These are phyloP conservation scores for Yamadazyma pseudoaaseri DNA, from an alignment of 1,139 yeast species.

Conservation along the genomic window DNA sequence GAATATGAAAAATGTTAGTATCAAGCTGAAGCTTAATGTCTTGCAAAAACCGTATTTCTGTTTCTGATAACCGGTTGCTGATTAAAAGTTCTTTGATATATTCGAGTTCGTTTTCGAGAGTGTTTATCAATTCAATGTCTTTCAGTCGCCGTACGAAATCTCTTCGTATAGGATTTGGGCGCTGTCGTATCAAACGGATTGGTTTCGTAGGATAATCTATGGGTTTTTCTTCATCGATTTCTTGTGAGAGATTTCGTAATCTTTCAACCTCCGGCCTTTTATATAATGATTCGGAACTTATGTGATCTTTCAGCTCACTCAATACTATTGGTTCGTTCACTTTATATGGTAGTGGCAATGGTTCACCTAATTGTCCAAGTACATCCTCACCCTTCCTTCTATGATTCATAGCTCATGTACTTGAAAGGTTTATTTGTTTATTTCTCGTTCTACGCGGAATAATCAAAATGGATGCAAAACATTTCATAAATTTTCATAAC, in stretches of 20 bases:
- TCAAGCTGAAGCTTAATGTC: conserved; percentile 9
- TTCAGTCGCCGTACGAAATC: conserved; percentile 8
- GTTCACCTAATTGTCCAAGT: conserved; percentile 27
- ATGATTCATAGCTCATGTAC: conserved; percentile 7
- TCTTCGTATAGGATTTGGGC: conserved; percentile 16
- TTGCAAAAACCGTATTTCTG: conserved; percentile 9
- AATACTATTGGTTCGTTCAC: background rate
- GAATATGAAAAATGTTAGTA: background rate
- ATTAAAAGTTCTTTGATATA: conserved; percentile 8
- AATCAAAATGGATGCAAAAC: conserved; percentile 3
- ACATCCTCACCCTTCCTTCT: conserved; percentile 12
- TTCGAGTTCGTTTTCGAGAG: conserved; percentile 11
- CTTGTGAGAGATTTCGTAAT: conserved; percentile 8
- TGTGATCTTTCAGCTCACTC: conserved; percentile 5
- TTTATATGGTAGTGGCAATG: conserved; percentile 36
- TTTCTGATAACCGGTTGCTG: conserved; percentile 6
- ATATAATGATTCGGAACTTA: conserved; percentile 8
- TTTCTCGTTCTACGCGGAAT: conserved; percentile 2
- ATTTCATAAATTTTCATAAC: conserved; percentile 1
- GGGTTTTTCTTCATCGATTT: conserved; percentile 6
- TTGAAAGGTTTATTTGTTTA: no score
- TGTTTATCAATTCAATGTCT: conserved; percentile 8
- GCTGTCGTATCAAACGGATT: conserved; percentile 3
- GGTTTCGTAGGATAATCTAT: background rate
- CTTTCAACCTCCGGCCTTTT: conserved; percentile 6